Evolutionary conservation across 345 rosid genomes (phyloP).

Genomic region (Erodium maritimum): DNA sequence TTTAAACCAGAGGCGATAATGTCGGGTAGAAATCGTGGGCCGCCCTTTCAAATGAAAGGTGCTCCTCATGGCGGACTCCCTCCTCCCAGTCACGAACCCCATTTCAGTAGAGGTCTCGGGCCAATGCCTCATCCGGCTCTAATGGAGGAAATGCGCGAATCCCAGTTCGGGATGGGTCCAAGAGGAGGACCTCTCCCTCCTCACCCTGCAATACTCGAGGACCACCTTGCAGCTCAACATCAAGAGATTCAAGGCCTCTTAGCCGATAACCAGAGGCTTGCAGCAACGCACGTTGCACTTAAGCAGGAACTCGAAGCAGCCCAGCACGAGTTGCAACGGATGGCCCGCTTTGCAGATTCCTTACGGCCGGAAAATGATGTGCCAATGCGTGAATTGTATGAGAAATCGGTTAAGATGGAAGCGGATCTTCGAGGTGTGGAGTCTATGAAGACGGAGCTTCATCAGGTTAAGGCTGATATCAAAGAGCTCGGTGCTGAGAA

Average conservation of each 20-base stretch:
- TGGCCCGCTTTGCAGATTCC: constrained; percentile 50
- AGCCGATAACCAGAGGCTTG: constrained; percentile 75
- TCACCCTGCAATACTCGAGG: constrained; percentile 58
- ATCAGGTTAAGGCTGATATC: constrained; percentile 51
- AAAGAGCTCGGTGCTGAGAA: constrained; percentile 58
- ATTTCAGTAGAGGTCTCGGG: constrained; percentile 44
- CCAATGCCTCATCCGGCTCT: constrained; percentile 40
- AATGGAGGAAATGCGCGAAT: constrained; percentile 52
- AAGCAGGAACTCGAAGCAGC: constrained; percentile 88
- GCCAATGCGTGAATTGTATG: constrained; percentile 80
- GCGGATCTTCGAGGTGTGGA: constrained; percentile 60
- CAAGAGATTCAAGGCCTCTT: constrained; percentile 83
- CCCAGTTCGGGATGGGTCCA: constrained; percentile 47
- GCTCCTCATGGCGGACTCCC: constrained; percentile 37
- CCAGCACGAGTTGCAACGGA: constrained; percentile 65
- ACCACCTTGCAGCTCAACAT: constrained; percentile 62
- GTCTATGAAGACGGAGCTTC: constrained; percentile 49
- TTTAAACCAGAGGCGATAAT: constrained; percentile 6
- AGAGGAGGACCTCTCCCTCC: constrained; percentile 49
- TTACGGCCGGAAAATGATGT: constrained; percentile 62
- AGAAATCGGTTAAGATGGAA: constrained; percentile 53
- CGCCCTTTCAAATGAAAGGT: constrained; percentile 28
- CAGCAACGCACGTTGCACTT: constrained; percentile 85
- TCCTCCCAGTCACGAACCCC: constrained; percentile 39
- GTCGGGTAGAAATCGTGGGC: constrained; percentile 35